A percentile compares a stretch with the other conserved stretches of the same genome.
Evolutionary conservation across 768 basidiomycete species (phyloP).

Genomic region (Mycena floridula): DNA sequence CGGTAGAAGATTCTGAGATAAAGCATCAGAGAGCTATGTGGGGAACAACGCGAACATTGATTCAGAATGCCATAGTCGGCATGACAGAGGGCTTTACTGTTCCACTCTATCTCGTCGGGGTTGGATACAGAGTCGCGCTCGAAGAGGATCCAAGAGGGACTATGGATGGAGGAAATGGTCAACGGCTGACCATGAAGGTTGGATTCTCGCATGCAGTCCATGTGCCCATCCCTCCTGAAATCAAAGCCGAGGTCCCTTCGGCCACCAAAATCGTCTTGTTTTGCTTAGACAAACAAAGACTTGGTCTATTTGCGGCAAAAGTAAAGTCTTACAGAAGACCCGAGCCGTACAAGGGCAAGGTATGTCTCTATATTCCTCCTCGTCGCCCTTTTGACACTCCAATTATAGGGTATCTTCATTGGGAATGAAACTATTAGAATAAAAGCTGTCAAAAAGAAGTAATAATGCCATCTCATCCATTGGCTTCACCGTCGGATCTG

Average conservation of each 20-base stretch:
- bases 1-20: slow-evolving; percentile 59
- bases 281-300: slow-evolving; percentile 81
- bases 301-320: slow-evolving; percentile 86
- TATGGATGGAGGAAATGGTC: slow-evolving; percentile 48
- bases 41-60: slow-evolving; percentile 91
- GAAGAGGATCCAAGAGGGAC: slow-evolving; percentile 73
- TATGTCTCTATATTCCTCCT: slow-evolving; percentile 30
- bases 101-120: slow-evolving; percentile 86
- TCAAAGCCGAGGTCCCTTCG: slow-evolving; percentile 72
- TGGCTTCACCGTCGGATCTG: too few relatives aligned
- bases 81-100: slow-evolving; percentile 85
- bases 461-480: slow-evolving; percentile 24
- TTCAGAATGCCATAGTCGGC: slow-evolving; percentile 84
- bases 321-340: slow-evolving; percentile 82
- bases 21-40: slow-evolving; percentile 86
- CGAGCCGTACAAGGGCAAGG: slow-evolving; percentile 98
- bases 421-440: slow-evolving; percentile 90
- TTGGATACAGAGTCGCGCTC: slow-evolving; percentile 85
- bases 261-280: slow-evolving; percentile 80
- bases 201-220: slow-evolving; percentile 87
- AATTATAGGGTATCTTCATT: slow-evolving; percentile 79
- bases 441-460: slow-evolving; percentile 95
- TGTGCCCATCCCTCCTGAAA: slow-evolving; percentile 75
- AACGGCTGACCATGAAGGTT: slow-evolving; percentile 83
- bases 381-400: slow-evolving; percentile 2